Base-by-base conservation (phyloP, 768 basidiomycete genomes). In the Mycena rosella region DNA sequence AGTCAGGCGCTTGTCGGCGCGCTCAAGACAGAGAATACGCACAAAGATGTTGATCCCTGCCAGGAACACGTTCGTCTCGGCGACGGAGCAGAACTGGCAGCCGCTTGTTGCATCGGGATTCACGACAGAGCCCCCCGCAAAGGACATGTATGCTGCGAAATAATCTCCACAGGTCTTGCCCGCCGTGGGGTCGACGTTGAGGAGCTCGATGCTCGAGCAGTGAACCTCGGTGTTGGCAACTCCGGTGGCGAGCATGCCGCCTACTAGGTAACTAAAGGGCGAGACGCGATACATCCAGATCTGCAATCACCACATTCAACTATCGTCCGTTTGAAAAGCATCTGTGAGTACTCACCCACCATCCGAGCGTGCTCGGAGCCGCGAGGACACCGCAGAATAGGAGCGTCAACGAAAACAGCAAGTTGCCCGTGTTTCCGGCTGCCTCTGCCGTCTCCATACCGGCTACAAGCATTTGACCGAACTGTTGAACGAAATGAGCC, bases 41-140 rank as follows among this genome's bases (percentile, higher is more conserved):
- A 78, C 80, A 32, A 91, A 89, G 67, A 89, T 89, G 77, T 91
- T 89, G 57, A 71, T 78, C 0, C 51, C 48, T 27, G 65, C 74
- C 38, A 92, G 78, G 80, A 86, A 94, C 45, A 83, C 75, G 74
- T 94, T 89, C 0, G 91, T 88, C 0, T 83, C 84, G n/a, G 81
- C 74, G 40, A 83, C 81, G 4, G 88, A 77, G 73, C 94, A 95
- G 77, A 87, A 91, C 24, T 81, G 64, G 74, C 91, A 93, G 48
- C 73, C 76, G n/a, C 77, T 63, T 0, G 85, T 85, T 5, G 89
- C 86, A n/a, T 84, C 75, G 1, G 87, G 82, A 69, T 91, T 85
- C 26, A 80, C 72, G 30, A 93, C 76, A 68, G 89, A 89, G 11
- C 91, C 91, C 0, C 91, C 87, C 6, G 82, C 79, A 1, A 69